Evolutionary conservation across 257 asterid species (phyloP).

Genomic region (Salvia rosmarinus): DNA sequence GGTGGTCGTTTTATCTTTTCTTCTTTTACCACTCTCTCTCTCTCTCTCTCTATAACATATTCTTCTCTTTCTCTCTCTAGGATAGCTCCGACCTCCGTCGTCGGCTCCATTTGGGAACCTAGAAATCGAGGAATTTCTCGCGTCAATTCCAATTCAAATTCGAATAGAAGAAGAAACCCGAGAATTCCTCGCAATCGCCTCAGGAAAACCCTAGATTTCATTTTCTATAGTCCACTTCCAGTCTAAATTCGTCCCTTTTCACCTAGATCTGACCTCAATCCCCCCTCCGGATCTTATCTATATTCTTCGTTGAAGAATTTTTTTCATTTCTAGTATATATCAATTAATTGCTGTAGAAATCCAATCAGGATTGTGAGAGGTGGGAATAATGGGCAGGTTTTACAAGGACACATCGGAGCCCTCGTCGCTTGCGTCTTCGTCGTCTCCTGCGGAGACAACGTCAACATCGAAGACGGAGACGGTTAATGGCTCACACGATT

Average conservation of each 20-base stretch:
- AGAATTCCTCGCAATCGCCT: constrained; percentile 39
- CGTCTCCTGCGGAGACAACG: constrained; percentile 58
- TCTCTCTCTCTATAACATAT: background rate
- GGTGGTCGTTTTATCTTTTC: background rate
- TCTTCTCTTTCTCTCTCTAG: constrained; percentile 31
- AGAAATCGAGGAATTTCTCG: constrained; percentile 44
- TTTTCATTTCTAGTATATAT: background rate
- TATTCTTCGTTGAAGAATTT: background rate
- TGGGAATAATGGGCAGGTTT: constrained; percentile 69
- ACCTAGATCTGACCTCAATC: constrained; percentile 40
- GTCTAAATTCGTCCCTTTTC: constrained; percentile 29
- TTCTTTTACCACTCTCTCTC: background rate
- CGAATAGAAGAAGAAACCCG: constrained; percentile 12
- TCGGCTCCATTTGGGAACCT: constrained; percentile 39
- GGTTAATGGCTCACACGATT: constrained; percentile 81
- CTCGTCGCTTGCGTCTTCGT: constrained; percentile 47
- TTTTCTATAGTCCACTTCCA: constrained; percentile 25
- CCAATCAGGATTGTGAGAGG: constrained; percentile 16
- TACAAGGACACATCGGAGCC: constrained; percentile 53
- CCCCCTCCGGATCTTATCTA: background rate
- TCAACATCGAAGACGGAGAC: constrained; percentile 84
- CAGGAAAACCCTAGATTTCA: constrained; percentile 32
- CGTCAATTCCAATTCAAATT: constrained; percentile 30
- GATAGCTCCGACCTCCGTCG: constrained; percentile 38
- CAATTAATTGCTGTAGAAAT: background rate